Evolutionary conservation across 495 filamentous ascomycete species (phyloP), one percentile per base, ranked within the genome.

Genomic region (Immersiella caudata): DNA sequence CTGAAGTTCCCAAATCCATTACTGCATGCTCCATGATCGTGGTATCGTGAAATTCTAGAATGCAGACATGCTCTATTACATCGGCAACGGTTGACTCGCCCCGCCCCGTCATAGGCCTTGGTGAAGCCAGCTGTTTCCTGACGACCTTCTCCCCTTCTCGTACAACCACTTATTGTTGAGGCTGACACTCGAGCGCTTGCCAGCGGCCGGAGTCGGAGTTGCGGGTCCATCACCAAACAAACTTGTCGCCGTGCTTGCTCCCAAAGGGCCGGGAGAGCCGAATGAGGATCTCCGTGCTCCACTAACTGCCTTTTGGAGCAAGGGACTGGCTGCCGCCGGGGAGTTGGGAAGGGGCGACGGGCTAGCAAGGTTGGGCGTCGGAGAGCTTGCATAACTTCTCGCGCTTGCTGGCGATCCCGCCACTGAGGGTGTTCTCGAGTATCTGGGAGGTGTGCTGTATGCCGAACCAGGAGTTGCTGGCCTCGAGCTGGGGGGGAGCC

Each of bases 81-180:
- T 24, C 52, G 24, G 20, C 9, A 51, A 24, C 18, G 59, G 55
- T 52, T 16, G 18, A 59, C 6, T 21, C 49, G 14, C n/a, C 16
- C 33, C 29, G 24, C 12, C 50, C n/a, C 29, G 60, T 64, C 52
- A 65, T 51, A 64, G 6, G 35, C 54, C 46, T 60, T 73, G 70
- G 6, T 79, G 73, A 67, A 78, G 64, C 76, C 79, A 80, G 16
- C 69, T 73, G 49, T 73, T 78, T 8, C 79, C 75, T 62, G 80
- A 78, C 8, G 65, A 73, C 67, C 78, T 77, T 69, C 87, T 83
- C 24, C 81, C 83, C 76, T 88, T 89, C 77, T 99, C 92, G 79
- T 96, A 99, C 50, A 97, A 78, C 94, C 94, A 99, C 79, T 91
- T 93, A 77, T 86, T 97, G 70, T 91, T 97, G 70, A 97, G 74